phyloP scores from a whole-genome alignment of 1,139 yeast genomes.

The Blastobotrys raffinosifermentans region DNA sequence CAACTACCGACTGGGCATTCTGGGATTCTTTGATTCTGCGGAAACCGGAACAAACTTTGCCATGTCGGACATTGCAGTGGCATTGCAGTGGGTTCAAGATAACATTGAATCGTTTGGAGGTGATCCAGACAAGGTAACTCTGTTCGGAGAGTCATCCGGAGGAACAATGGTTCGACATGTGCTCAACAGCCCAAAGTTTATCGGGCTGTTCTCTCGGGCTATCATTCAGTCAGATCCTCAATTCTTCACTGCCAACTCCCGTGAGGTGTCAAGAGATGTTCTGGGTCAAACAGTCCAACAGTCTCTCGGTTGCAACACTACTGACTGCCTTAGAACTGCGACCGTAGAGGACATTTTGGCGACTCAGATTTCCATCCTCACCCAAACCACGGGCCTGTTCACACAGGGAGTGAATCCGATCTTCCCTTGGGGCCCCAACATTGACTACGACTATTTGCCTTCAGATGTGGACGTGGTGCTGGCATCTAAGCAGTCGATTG shows the following conservation, averaged over 20 bases:
- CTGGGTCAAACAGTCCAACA: constrained; percentile 14
- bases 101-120: constrained; percentile 36
- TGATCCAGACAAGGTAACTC: constrained; percentile 30
- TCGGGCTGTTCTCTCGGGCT: constrained; percentile 24
- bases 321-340: constrained; percentile 20
- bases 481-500: constrained; percentile 15
- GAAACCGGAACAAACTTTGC: constrained; percentile 30
- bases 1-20: constrained; percentile 35
- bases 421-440: constrained; percentile 27
- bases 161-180: constrained; percentile 30
- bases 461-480: constrained; percentile 20
- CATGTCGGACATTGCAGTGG: constrained; percentile 31
- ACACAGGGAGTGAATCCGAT: constrained; percentile 18
- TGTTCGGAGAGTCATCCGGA: constrained; percentile 38
- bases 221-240: constrained; percentile 32
- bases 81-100: constrained; percentile 34
- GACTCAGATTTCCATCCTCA: constrained; percentile 16
- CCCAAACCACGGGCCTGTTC: constrained; percentile 5
- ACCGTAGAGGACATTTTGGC: constrained; percentile 17
- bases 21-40: constrained; percentile 32
- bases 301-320: constrained; percentile 18
- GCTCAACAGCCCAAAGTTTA: constrained; percentile 19
- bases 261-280: constrained; percentile 15
- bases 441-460: constrained; percentile 21
- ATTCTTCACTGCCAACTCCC: constrained; percentile 10